phyloP scores from a whole-genome alignment of 345 rosid genomes.

The Populus nigra region DNA sequence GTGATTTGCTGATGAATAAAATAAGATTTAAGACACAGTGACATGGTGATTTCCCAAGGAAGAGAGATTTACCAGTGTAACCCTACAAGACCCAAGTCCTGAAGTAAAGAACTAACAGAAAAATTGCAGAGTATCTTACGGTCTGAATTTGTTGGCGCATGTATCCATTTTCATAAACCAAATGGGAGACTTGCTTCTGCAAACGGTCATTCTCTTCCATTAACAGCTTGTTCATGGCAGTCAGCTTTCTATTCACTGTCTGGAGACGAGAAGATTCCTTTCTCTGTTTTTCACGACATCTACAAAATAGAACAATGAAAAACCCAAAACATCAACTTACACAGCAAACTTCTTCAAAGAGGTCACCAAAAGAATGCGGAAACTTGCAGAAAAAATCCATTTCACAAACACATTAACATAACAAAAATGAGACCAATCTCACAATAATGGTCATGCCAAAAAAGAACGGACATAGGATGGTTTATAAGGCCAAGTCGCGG shows the following conservation, averaged over 20 bases:
- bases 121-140: conserved; percentile 32
- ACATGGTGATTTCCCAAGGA: not conserved
- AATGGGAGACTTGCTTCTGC: conserved; percentile 95
- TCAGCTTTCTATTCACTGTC: conserved; percentile 80
- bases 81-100: not conserved
- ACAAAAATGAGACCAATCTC: too few species aligned
- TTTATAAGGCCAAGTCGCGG: not conserved
- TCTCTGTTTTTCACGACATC: conserved; percentile 98
- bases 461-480: not conserved
- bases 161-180: conserved; percentile 90
- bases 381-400: not conserved
- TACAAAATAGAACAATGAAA: conserved; percentile 5
- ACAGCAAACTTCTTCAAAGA: not conserved
- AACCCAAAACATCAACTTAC: not conserved
- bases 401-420: not conserved
- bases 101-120: not conserved
- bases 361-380: not conserved
- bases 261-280: conserved; percentile 92
- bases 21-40: too few species aligned
- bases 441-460: not conserved
- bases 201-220: conserved; percentile 98
- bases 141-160: conserved; percentile 73
- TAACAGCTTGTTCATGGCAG: conserved; percentile 90
- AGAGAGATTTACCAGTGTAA: too few species aligned
- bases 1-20: not conserved